A percentile compares a stretch with the other conserved stretches of the same genome.
Conservation (phyloP, 257 asterid genomes). For the Eucommia ulmoides region DNA sequence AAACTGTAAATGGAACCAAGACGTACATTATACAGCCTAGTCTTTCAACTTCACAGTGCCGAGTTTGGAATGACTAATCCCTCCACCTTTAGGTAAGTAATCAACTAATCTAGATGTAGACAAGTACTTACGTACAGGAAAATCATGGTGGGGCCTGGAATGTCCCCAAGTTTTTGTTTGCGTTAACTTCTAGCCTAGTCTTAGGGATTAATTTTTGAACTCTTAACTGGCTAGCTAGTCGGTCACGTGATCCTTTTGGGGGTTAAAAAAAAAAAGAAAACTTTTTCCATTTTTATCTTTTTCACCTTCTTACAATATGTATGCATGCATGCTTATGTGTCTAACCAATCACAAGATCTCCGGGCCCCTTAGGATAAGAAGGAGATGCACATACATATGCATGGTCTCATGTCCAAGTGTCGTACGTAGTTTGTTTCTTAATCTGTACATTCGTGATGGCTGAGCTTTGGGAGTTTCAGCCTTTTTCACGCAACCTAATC, state of each 20-base stretch:
- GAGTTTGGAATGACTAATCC: conserved; percentile 22
- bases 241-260: too few relatives aligned
- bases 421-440: too few relatives aligned
- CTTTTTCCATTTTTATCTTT: too few relatives aligned
- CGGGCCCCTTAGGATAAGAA: conserved; percentile 32
- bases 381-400: too few relatives aligned
- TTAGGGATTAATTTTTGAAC: conserved; percentile 31
- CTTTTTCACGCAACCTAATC: conserved; percentile 1
- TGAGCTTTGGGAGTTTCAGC: conserved; percentile 37
- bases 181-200: conserved; percentile 25
- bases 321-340: too few relatives aligned
- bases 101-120: conserved; percentile 15
- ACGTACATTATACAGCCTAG: conserved; percentile 3
- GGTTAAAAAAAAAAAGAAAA: too few relatives aligned
- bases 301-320: too few relatives aligned
- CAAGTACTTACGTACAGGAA: conserved; percentile 4
- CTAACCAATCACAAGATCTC: conserved; percentile 8
- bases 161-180: conserved; percentile 30
- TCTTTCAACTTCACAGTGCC: conserved; percentile 24
- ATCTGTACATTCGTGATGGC: conserved; percentile 12
- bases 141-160: conserved; percentile 33
- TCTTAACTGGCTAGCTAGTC: too few relatives aligned
- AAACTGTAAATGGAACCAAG: conserved; percentile 12
- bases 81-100: conserved; percentile 11
- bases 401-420: too few relatives aligned